These are phyloP conservation scores for Fraxinus dipetala DNA, from an alignment of 305 asterid species.

Conservation along the genomic window DNA sequence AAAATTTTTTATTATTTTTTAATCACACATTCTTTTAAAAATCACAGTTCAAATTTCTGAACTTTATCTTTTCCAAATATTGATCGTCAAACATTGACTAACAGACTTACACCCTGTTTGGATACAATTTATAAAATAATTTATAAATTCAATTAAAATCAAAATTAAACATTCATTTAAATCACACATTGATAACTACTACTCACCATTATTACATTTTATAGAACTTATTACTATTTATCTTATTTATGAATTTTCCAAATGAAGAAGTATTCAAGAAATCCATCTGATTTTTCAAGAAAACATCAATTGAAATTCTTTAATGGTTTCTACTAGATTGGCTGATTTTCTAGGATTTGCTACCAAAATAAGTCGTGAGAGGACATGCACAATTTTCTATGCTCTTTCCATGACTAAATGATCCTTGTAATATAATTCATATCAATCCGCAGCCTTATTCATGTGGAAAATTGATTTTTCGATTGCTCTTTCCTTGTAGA, in stretches of 20 bases:
- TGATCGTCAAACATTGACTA: no score
- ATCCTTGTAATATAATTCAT: background rate
- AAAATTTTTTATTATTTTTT: no score
- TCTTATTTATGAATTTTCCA: background rate
- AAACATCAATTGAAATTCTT: background rate
- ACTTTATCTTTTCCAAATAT: no score
- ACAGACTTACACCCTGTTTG: background rate
- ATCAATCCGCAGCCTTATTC: no score
- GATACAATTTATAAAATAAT: background rate
- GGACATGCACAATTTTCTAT: background rate
- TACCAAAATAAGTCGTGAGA: background rate
- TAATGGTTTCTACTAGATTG: background rate
- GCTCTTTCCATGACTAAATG: background rate
- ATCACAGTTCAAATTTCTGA: background rate
- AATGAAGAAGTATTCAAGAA: background rate
- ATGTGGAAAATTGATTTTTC: background rate
- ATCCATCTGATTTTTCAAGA: background rate
- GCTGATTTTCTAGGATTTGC: background rate
- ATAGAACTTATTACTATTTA: no score
- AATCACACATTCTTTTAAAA: background rate
- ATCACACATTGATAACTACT: background rate
- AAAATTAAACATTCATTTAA: no score
- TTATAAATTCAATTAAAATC: background rate
- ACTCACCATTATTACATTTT: background rate
- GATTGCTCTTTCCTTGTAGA: background rate